Evolutionary conservation across 129 eudicot genomes (phyloP), one percentile per base, ranked within the genome.

Genomic region (Flaveria sonorensis): DNA sequence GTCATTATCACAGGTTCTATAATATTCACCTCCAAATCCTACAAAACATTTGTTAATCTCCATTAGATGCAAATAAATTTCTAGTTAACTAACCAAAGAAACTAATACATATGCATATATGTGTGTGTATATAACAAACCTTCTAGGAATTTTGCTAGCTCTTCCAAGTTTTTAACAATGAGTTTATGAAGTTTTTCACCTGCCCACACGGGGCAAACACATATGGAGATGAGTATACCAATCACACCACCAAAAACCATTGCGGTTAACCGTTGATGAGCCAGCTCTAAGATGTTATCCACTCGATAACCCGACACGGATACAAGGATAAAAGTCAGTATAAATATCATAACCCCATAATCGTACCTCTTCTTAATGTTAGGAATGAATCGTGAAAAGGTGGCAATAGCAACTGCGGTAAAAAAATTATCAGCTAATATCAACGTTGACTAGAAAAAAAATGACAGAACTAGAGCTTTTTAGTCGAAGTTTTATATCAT

Each of bases 141-240:
- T 88, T 93, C 89, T 47, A 91, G 66, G 79, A 83, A 91, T 36
- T 6, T 71, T 6, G 92, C 87, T n/a, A 93, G 87, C 72, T 87
- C 87, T 77, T 87, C 96, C 36, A 91, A 16, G 55, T 91, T 91
- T 20, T 32, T 48, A 46, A 79, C 83, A 7, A 85, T 68, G 40
- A 79, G 81, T 56, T 87, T 83, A 70, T 93, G 98, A 72, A 93
- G 84, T 72, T 87, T 92, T 64, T 89, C 82, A 48, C 98, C 97
- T 16, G 98, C 97, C 98, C 98, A 93, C 10, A 93, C 96, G 0
- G 98, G 98, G 75, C 79, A 84, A 56, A 91, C 70, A 67, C 86
- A 81, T 15, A 91, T 64, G 64, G 92, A 89, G 12, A 87, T 68
- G 14, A 89, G 14, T 61, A 93, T 86, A 45, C 96, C 86, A 10